Evolutionary conservation across 139 green algal species (phyloP), one percentile per base, ranked within the genome.

Genomic region (Coelastrella sp.): DNA sequence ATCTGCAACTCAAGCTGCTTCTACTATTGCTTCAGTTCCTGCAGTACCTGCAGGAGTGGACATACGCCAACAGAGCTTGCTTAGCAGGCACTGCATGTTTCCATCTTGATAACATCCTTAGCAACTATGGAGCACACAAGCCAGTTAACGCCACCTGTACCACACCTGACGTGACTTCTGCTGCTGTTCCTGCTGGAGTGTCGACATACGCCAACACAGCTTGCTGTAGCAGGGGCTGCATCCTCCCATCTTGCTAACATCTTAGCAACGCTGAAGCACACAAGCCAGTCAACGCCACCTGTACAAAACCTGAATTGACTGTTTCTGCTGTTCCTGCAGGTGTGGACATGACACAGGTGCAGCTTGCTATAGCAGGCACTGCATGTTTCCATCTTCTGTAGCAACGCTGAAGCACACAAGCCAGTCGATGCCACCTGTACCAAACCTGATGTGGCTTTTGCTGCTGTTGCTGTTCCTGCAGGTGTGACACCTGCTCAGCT

Each of bases 291-390:
- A 1, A 47, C 1, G 32, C 32, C 32, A 47, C 32, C 32, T 47
- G 32, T 47, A 47, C 32, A 0, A 47, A 47, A 47, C 32, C 32
- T 1, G 1, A 47, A 47, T 47, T 47, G 32, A 47, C 54, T 74
- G 22, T 23, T 87, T 47, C 61, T 16, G 61, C n/a, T n/a, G 61
- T 13, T n/a, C 90, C 95, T 3, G 90, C 90, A 91, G 98, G 98
- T 3, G 76, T 99, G 14, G 98, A 99, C 93, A 99, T 99, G 98
- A 99, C 98, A 2, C 92, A 90, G 20, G 93, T 95, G 22, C 97
- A 99, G 32, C 32, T 47, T 47, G 32, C 32, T 47, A 97, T 47
- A 47, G 32, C 32, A 47, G 32, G 32, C 32, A 47, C 32, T 47
- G 32, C 32, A 47, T 47, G 32, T 47, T 47, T 47, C 32, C 32